Evolutionary conservation across 106 monocot species (phyloP).

Genomic region (Allium cepa): DNA sequence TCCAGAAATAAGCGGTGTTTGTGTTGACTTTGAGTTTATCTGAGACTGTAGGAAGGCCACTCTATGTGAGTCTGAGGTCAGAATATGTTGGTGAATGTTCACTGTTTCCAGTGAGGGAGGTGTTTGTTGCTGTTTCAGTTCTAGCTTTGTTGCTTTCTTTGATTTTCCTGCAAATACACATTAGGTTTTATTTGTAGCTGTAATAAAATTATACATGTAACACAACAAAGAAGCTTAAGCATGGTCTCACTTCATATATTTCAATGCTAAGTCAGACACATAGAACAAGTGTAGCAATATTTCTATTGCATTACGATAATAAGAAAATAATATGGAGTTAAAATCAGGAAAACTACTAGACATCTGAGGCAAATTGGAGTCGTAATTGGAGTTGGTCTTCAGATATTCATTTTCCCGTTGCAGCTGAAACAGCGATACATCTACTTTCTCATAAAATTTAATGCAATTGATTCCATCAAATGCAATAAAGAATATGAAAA

Average conservation of each 20-base stretch:
- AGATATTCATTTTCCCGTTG: not conserved
- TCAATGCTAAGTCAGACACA: too few relatives aligned
- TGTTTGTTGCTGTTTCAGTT: constrained; percentile 1
- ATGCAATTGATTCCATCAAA: not conserved
- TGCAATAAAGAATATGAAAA: not conserved
- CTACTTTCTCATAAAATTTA: not conserved
- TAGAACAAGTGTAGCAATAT: not conserved
- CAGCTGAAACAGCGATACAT: not conserved
- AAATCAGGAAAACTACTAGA: not conserved
- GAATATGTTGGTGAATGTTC: constrained; percentile 9
- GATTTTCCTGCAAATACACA: not conserved
- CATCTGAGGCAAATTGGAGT: not conserved
- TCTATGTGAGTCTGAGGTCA: constrained; percentile 44
- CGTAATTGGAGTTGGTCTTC: too few relatives aligned
- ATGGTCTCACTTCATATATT: too few relatives aligned
- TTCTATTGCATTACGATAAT: not conserved
- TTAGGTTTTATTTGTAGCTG: not conserved
- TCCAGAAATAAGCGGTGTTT: constrained; percentile 58
- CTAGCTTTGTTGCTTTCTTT: not conserved
- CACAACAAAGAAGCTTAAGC: too few relatives aligned
- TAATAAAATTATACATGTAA: not conserved
- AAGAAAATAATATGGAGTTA: not conserved
- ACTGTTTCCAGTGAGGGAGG: not conserved
- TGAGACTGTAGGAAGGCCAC: constrained; percentile 31
- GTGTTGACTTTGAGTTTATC: constrained; percentile 18